Evolutionary conservation across 2,329 filamentous ascomycete genomes (phyloP).

Genomic region (Lomentospora prolificans): DNA sequence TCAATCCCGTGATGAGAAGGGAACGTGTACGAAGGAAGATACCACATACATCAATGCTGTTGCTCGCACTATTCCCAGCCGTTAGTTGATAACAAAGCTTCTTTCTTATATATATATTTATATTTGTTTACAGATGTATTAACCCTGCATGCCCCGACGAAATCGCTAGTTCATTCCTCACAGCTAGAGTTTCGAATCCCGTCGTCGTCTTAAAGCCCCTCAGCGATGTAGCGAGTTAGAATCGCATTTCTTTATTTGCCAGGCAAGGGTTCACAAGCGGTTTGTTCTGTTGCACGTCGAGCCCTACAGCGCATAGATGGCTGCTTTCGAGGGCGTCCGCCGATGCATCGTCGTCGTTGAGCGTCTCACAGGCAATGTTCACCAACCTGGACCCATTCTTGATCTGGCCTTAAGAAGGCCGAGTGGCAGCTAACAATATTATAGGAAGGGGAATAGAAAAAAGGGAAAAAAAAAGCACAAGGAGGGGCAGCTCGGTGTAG

Average conservation of each 20-base stretch:
- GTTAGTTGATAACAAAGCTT: not conserved
- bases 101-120: not conserved
- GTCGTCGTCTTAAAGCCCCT: slow-evolving; percentile 43
- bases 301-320: slow-evolving; percentile 10
- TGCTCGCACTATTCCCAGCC: too few relatives aligned
- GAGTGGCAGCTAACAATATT: too few relatives aligned
- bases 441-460: too few relatives aligned
- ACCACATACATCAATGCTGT: too few relatives aligned
- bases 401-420: too few relatives aligned
- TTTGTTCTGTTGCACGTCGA: slow-evolving; percentile 11
- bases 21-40: not conserved
- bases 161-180: slow-evolving; percentile 42
- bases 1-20: slow-evolving; percentile 33
- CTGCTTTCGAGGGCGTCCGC: slow-evolving; percentile 12
- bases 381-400: slow-evolving; percentile 41
- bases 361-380: slow-evolving; percentile 35
- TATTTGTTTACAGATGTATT: slow-evolving; percentile 45
- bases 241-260: slow-evolving; percentile 22
- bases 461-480: too few relatives aligned
- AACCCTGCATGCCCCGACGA: slow-evolving; percentile 31
- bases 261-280: slow-evolving; percentile 25
- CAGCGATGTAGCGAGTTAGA: slow-evolving; percentile 44
- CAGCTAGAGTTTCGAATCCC: slow-evolving; percentile 43
- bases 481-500: too few relatives aligned
- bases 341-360: slow-evolving; percentile 12